phyloP scores from a whole-genome alignment of 179 eudicot genomes.

The Beta corolliflora region DNA sequence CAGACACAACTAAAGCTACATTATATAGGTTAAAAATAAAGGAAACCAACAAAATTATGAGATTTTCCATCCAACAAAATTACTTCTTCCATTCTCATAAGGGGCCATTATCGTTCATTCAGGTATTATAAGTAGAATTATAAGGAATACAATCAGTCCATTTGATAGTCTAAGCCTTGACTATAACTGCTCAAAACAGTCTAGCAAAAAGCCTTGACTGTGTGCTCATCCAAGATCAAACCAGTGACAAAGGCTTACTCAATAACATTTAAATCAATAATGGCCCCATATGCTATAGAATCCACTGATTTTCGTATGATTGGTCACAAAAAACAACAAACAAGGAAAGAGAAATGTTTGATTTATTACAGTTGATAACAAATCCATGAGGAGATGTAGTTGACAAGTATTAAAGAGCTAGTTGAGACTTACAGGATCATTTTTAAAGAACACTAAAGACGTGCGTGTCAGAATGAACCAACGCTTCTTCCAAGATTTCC shows the following conservation, averaged over 20 bases:
- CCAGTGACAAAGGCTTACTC: background rate
- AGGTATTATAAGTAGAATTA: background rate
- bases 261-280: background rate
- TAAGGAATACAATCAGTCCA: background rate
- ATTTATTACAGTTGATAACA: background rate
- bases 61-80: background rate
- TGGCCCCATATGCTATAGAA: background rate
- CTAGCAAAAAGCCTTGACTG: background rate
- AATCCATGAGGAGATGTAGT: background rate
- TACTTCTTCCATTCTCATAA: background rate
- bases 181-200: background rate
- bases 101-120: background rate
- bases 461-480: slow-evolving; percentile 99
- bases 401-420: slow-evolving; percentile 16
- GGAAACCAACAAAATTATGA: background rate
- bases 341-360: background rate
- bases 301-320: background rate
- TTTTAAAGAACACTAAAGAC: slow-evolving; percentile 95
- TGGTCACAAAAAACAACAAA: background rate
- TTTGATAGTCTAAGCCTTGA: background rate
- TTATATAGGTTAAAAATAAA: background rate
- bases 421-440: slow-evolving; percentile 81
- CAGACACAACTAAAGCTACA: background rate
- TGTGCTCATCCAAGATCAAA: background rate
- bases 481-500: slow-evolving; percentile 99